Base-by-base conservation (phyloP, 164 flowering plant genomes). In the Dillenia turbinata region DNA sequence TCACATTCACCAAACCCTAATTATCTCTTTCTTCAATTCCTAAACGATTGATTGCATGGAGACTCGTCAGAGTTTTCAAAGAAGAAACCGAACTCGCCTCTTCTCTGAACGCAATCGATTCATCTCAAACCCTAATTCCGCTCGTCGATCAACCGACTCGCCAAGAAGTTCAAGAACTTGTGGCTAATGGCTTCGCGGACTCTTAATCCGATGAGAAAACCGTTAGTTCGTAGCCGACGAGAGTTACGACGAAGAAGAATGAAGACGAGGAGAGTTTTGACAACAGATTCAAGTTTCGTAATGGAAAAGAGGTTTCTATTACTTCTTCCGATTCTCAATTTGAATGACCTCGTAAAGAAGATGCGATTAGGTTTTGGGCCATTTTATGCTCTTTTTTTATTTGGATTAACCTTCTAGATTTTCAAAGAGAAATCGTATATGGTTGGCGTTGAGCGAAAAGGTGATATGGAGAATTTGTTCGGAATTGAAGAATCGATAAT, bases 371-470 rank as follows among this genome's bases (percentile, higher is more conserved):
- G 22, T 17, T 16, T 16, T 54, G 33, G 22, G 10, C 12, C 2
- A 19, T 45, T 26, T 46, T 24, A 22, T 60, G n/a, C 14, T 11
- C 15, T 56, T 6, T 14, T 59, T 48, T 66, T 33, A 16, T 13
- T 45, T 33, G 53, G 51, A 3, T 8, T 15, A 12, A 8, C 17
- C 55, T 58, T 62, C 48, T 74, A 93, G 98, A 79, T 90, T 14
- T 83, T 83, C 61, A 87, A 83, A 71, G 97, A 93, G 66, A 88
- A 87, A 71, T 84, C 92, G 3, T 93, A 84, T 64, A 78, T 93
- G 19, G 92, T 93, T 49, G 91, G 92, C 19, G 89, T 90, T 69
- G 92, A 85, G 57, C 66, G 75, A 14, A 93, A 80, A 81, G 75
- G 86, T 62, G 81, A 77, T 56, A 62, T 53, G 0, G 77, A 71